Base-by-base conservation (phyloP, 768 basidiomycete species). In the Mycena capillaripes region DNA sequence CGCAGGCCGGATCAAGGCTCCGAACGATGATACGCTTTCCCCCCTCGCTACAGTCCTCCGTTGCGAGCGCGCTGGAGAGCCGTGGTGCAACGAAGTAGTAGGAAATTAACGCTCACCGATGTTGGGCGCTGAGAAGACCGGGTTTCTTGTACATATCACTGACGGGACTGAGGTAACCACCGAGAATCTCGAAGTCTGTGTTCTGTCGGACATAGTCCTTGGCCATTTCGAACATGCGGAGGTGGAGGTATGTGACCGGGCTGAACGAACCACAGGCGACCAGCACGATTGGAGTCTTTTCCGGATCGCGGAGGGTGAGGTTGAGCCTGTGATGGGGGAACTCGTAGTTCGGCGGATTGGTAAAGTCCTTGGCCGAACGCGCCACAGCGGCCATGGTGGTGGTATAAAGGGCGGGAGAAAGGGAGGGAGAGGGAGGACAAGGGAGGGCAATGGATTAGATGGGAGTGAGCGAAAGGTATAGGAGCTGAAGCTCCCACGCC, bases 161-260 rank as follows among this genome's bases (percentile, higher is more conserved):
- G 80, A 99, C 98, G 36, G 98, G 97, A 76, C 96, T 97, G 78
- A 98, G 91, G 84, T 98, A 99, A 3, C 96, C 97, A 30, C 94
- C 98, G 77, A 98, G 88, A 76, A 99, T 95, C 83, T 98, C 96
- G 78, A 95, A 98, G 74, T 94, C 86, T 57, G 95, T 96, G 81
- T 97, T 95, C 77, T 96, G 94, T 61, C 95, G 91, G 63, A 95
- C 91, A 78, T 96, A 97, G 86, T 99, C 98, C 84, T 93, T 94
- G 66, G 97, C 98, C 98, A 99, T 99, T 81, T 99, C 98, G 83
- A 99, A 99, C 97, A 99, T 98, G 76, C 98, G 95, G 72, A 98
- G 90, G 79, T 98, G 97, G 61, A 97, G 93, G 79, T 97, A 97
- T n/a, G 97, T 98, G 73, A 98, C 94, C 14, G 97, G 97, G 77